These are phyloP conservation scores for Solanum virginianum DNA, from an alignment of 257 asterid genomes.

Conservation along the genomic window DNA sequence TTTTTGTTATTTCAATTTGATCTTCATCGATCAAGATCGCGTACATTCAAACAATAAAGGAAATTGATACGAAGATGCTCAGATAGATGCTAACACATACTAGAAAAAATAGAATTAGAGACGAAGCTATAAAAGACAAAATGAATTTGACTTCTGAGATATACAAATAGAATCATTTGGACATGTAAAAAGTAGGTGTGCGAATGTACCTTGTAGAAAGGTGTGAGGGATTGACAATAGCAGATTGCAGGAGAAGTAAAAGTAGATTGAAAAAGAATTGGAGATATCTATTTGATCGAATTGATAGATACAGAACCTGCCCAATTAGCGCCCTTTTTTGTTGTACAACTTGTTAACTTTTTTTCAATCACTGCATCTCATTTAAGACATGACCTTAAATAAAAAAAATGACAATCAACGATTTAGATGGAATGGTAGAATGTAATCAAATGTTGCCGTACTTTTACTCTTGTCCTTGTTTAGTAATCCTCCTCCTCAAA, in stretches of 20 bases:
- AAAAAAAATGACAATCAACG: background rate
- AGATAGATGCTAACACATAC: too few relatives aligned
- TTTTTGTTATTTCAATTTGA: too few relatives aligned
- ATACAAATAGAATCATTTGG: background rate
- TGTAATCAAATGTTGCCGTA: background rate
- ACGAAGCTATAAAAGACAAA: background rate
- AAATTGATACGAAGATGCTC: too few relatives aligned
- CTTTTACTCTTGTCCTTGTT: background rate
- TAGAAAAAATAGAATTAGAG: background rate
- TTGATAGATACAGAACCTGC: too few relatives aligned
- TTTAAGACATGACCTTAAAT: background rate
- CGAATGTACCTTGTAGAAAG: background rate
- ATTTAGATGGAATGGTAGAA: background rate
- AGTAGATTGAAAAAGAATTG: background rate
- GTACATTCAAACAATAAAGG: too few relatives aligned
- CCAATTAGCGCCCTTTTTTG: too few relatives aligned
- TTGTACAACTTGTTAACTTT: too few relatives aligned
- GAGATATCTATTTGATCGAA: background rate
- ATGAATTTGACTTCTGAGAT: background rate
- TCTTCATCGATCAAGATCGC: too few relatives aligned
- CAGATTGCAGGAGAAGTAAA: accelerated
- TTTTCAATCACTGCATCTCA: background rate
- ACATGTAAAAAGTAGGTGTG: background rate
- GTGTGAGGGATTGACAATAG: background rate
- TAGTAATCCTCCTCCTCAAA: background rate